Evolutionary conservation across 148 eudicot genomes (phyloP).

Genomic region (Talinum fruticosum): DNA sequence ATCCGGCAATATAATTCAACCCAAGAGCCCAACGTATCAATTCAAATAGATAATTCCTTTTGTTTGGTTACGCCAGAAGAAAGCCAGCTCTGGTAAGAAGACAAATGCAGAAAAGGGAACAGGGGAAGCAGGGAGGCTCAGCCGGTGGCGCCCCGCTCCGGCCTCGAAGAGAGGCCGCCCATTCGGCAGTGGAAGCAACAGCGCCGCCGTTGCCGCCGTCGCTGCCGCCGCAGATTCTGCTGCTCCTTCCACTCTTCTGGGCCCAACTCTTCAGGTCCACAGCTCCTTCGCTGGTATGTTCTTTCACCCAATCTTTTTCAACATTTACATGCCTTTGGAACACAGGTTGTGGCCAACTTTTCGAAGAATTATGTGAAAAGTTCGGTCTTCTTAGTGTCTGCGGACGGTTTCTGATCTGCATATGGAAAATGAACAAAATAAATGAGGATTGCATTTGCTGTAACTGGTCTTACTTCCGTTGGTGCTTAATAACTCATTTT

Average conservation of each 20-base stretch:
- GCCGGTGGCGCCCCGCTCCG: conserved; percentile 41
- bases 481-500: background rate
- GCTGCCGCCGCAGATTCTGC: conserved; percentile 55
- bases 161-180: conserved; percentile 90
- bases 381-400: background rate
- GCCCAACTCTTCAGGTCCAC: conserved; percentile 88
- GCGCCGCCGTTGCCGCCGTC: conserved; percentile 51
- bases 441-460: background rate
- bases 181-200: conserved; percentile 58
- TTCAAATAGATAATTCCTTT: background rate
- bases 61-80: background rate
- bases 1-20: no score
- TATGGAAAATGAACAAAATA: background rate
- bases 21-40: background rate
- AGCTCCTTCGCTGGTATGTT: conserved; percentile 72
- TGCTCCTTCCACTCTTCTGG: conserved; percentile 69
- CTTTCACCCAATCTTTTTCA: background rate
- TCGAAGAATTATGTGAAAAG: background rate
- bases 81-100: background rate
- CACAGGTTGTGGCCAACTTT: background rate
- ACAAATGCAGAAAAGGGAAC: conserved; percentile 82
- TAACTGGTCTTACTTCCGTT: background rate
- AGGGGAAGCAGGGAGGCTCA: conserved; percentile 48
- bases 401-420: background rate
- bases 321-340: background rate